A percentile compares a stretch with the other conserved stretches of the same genome.
Conservation (phyloP, 805 yeast species). For the Teunomyces funiuensis region DNA sequence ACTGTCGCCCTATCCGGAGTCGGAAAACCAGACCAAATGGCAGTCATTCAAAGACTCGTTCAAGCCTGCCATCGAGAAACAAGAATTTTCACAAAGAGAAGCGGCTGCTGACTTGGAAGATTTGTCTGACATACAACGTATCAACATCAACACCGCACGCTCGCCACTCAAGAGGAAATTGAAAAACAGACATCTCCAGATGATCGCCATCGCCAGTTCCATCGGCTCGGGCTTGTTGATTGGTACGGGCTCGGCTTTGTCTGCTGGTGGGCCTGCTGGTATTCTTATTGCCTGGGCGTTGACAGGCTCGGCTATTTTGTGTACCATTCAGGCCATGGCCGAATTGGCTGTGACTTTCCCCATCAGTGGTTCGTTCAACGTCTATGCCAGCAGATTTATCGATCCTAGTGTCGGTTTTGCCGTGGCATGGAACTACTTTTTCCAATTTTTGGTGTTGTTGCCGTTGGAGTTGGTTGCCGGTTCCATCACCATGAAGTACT, state of each 20-base stretch:
- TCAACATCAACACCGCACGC: conserved; percentile 37
- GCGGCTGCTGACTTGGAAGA: conserved; percentile 16
- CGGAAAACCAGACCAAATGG: conserved; percentile 29
- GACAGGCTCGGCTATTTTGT: conserved; percentile 23
- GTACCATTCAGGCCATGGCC: conserved; percentile 43
- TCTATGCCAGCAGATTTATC: conserved; percentile 49
- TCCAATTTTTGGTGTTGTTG: conserved; percentile 56
- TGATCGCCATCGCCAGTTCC: conserved; percentile 72
- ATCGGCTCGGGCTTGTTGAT: conserved; percentile 61
- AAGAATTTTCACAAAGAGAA: conserved; percentile 14
- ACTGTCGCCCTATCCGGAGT: conserved; percentile 1
- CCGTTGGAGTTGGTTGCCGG: conserved; percentile 64
- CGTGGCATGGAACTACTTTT: conserved; percentile 51
- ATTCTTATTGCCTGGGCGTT: conserved; percentile 29
- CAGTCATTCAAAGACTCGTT: conserved; percentile 49
- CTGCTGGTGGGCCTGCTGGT: conserved; percentile 33
- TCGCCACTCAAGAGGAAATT: conserved; percentile 47
- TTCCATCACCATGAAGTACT: conserved; percentile 55
- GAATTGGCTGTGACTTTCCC: conserved; percentile 56
- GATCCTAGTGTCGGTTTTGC: conserved; percentile 60
- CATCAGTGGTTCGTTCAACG: conserved; percentile 52
- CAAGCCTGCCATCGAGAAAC: conserved; percentile 32
- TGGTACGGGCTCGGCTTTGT: conserved; percentile 45
- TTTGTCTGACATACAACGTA: conserved; percentile 40
- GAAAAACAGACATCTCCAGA: conserved; percentile 51